phyloP scores from a whole-genome alignment of 495 filamentous ascomycete genomes.

The Daldinia grandis region DNA sequence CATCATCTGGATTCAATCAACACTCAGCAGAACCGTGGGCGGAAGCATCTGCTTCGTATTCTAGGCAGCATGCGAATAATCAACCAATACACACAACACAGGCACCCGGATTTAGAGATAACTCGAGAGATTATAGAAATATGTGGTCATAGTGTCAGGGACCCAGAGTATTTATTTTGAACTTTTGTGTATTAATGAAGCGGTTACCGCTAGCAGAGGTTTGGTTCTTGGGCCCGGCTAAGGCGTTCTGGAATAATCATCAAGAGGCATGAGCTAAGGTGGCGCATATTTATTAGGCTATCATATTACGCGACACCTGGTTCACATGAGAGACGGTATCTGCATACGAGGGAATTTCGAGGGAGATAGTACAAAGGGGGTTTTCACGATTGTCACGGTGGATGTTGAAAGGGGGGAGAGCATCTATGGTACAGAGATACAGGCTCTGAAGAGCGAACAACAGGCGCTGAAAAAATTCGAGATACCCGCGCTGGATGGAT shows the following conservation, averaged over 20 bases:
- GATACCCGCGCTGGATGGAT: slow-evolving; percentile 38
- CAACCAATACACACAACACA: slow-evolving; percentile 35
- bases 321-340: slow-evolving; percentile 20
- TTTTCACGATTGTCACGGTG: slow-evolving; percentile 18
- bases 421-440: slow-evolving; percentile 20
- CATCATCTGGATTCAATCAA: slow-evolving; percentile 13
- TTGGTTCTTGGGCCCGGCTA: slow-evolving; percentile 6
- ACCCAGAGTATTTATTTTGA: neutral
- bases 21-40: slow-evolving; percentile 28
- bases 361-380: slow-evolving; percentile 10
- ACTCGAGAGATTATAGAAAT: slow-evolving; percentile 21
- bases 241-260: slow-evolving; percentile 31
- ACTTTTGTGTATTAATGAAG: slow-evolving; percentile 27
- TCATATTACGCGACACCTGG: slow-evolving; percentile 1
- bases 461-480: slow-evolving; percentile 30
- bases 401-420: slow-evolving; percentile 15
- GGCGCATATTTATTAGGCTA: slow-evolving; percentile 29
- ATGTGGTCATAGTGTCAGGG: slow-evolving; percentile 36
- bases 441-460: slow-evolving; percentile 27
- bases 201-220: slow-evolving; percentile 14
- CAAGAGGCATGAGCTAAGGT: slow-evolving; percentile 23
- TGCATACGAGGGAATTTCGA: slow-evolving; percentile 27
- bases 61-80: slow-evolving; percentile 19
- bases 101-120: slow-evolving; percentile 18
- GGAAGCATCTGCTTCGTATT: slow-evolving; percentile 24